phyloP scores from a whole-genome alignment of 306 rosid species.

The Arachis hypogaea region DNA sequence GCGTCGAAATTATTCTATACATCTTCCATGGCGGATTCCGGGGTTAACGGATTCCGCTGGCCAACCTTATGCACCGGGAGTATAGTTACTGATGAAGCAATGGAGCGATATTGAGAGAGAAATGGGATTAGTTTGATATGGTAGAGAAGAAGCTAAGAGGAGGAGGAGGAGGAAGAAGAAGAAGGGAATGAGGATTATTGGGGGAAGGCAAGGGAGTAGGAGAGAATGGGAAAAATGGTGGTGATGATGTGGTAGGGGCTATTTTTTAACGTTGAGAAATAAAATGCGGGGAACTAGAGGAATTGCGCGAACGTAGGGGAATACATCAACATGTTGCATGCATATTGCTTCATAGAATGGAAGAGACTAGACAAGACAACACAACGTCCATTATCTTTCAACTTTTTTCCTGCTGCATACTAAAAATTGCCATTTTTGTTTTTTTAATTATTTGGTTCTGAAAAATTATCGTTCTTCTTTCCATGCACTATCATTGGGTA shows the following conservation, averaged over 20 bases:
- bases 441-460: no score
- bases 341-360: not conserved
- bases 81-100: no score
- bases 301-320: slow-evolving; percentile 33
- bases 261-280: slow-evolving; percentile 43
- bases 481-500: no score
- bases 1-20: slow-evolving; percentile 73
- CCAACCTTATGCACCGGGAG: not conserved
- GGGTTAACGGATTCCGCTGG: slow-evolving; percentile 70
- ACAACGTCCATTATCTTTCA: not conserved
- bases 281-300: slow-evolving; percentile 52
- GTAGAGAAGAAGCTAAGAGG: not conserved
- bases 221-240: slow-evolving; percentile 3
- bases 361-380: not conserved
- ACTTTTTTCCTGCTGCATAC: not conserved
- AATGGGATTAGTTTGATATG: no score
- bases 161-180: not conserved
- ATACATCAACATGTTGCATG: not conserved
- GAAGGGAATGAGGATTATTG: not conserved
- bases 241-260: slow-evolving; percentile 18
- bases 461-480: no score
- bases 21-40: slow-evolving; percentile 99
- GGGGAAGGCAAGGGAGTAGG: not conserved
- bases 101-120: not conserved
- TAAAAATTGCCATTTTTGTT: not conserved